Evolutionary conservation across 345 rosid species (phyloP).

Genomic region (Arabis alpina): DNA sequence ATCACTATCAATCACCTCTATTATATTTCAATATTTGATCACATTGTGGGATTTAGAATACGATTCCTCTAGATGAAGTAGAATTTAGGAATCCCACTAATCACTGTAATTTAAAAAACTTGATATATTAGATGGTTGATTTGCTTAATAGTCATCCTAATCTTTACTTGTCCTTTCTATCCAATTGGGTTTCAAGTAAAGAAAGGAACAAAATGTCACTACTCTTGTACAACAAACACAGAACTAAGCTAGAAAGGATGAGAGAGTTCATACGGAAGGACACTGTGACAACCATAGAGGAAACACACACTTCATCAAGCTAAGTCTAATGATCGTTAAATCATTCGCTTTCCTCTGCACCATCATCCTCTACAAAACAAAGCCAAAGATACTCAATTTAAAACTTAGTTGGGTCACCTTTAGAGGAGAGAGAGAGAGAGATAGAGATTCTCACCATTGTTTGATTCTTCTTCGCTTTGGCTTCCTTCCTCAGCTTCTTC

Average conservation of each 20-base stretch:
- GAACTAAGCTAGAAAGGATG: slow-evolving; percentile 11
- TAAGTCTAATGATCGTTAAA: background rate
- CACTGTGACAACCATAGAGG: background rate
- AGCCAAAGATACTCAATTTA: slow-evolving; percentile 19
- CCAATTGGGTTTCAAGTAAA: background rate
- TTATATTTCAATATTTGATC: slow-evolving; percentile 11
- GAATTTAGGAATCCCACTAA: slow-evolving; percentile 4
- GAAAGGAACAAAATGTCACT: slow-evolving; percentile 19
- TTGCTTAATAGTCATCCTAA: slow-evolving; percentile 27
- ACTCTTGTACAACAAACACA: slow-evolving; percentile 10
- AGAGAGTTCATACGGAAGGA: background rate
- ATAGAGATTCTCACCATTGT: slow-evolving; percentile 29
- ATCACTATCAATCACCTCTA: slow-evolving; percentile 26
- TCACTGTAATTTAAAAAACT: background rate
- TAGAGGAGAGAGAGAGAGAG: slow-evolving; percentile 15
- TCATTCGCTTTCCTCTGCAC: slow-evolving; percentile 38
- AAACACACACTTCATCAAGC: background rate
- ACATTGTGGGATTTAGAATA: slow-evolving; percentile 25
- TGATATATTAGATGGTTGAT: background rate
- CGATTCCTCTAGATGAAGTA: slow-evolving; percentile 13
- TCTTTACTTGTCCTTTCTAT: slow-evolving; percentile 1
- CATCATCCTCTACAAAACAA: slow-evolving; percentile 38
- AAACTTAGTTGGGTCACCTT: background rate
- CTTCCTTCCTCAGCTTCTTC: slow-evolving; percentile 25
- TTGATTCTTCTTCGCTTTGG: slow-evolving; percentile 35